These are phyloP conservation scores for Hypoxylon perforatum DNA, from an alignment of 495 filamentous ascomycete species.

Conservation along the genomic window DNA sequence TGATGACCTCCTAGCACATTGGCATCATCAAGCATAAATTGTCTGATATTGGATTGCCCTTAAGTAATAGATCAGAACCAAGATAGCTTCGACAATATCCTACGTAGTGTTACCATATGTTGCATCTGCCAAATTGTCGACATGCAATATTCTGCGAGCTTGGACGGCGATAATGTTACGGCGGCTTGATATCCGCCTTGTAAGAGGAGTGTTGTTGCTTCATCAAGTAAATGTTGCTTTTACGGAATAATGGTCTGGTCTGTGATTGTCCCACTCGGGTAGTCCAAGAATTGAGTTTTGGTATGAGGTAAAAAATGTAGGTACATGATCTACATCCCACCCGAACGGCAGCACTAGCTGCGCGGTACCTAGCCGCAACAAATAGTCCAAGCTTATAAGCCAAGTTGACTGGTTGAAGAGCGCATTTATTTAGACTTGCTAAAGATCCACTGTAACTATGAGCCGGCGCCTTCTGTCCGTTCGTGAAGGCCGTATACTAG, in stretches of 20 bases:
- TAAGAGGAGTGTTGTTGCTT: slow-evolving; percentile 20
- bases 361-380: slow-evolving; percentile 26
- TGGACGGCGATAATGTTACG: slow-evolving; percentile 26
- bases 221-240: slow-evolving; percentile 8
- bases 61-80: slow-evolving; percentile 10
- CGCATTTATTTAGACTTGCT: slow-evolving; percentile 15
- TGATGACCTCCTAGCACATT: background rate
- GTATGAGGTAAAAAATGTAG: slow-evolving; percentile 24
- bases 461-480: slow-evolving; percentile 17
- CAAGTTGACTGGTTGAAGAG: slow-evolving; percentile 2
- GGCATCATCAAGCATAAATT: slow-evolving; percentile 7
- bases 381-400: slow-evolving; percentile 17
- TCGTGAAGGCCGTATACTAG: slow-evolving; percentile 11
- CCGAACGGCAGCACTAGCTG: slow-evolving; percentile 36
- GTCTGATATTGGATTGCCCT: background rate
- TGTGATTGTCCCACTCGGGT: slow-evolving; percentile 34
- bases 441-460: slow-evolving; percentile 22
- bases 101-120: slow-evolving; percentile 23
- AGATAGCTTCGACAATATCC: slow-evolving; percentile 12
- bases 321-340: slow-evolving; percentile 31
- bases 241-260: slow-evolving; percentile 31
- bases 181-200: slow-evolving; percentile 20
- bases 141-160: slow-evolving; percentile 31
- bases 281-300: slow-evolving; percentile 23
- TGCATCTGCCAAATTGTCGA: slow-evolving; percentile 19